Base-by-base conservation (phyloP, 257 asterid genomes). In the Solanum ossicruentum region DNA sequence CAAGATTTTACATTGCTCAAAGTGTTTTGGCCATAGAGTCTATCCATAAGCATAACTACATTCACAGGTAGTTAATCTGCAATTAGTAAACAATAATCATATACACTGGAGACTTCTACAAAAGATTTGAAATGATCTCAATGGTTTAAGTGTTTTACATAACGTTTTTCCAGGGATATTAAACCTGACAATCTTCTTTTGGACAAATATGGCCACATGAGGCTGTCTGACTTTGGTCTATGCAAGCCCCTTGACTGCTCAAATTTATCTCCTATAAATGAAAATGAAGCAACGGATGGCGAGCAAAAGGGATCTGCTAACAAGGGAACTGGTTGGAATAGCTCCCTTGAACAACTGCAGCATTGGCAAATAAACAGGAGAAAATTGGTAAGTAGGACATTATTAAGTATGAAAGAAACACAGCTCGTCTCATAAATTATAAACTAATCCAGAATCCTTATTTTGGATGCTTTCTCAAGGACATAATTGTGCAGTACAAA, bases 311-410 rank as follows among this genome's bases (percentile, higher is more conserved):
- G 91, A 83, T 90, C 97, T 69, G 90, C 90, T 92, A 93, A 91
- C 49, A 78, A 52, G 82, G 84, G 89, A 36, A 91, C 87, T 84
- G 92, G 90, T 54, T 95, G 98, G 97, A 93, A 92, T 84, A 95
- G 97, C 87, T 93, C 98, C 80, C 91, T 77, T 6, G 98, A 95
- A 87, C 98, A 95, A 89, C 90, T 95, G 90, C 96, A 95, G 86
- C 98, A 94, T 88, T 95, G 98, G 98, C 94, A 95, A 88, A 89
- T 87, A 93, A 95, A 95, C 87, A 89, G 98, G 85, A 91, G 98
- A 87, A 95, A 93, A 88, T 88, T 95, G 91, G 98, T 95, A 91
- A 92, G 93, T 69, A 45, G n/a, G 16, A 17, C 41, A 58, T 28
- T 18, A 70, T 15, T 51, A 51, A 51, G 20, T 23, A 71, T 39